Conservation (phyloP, 2,329 filamentous ascomycete genomes). For the Pseudohalonectria lignicola region DNA sequence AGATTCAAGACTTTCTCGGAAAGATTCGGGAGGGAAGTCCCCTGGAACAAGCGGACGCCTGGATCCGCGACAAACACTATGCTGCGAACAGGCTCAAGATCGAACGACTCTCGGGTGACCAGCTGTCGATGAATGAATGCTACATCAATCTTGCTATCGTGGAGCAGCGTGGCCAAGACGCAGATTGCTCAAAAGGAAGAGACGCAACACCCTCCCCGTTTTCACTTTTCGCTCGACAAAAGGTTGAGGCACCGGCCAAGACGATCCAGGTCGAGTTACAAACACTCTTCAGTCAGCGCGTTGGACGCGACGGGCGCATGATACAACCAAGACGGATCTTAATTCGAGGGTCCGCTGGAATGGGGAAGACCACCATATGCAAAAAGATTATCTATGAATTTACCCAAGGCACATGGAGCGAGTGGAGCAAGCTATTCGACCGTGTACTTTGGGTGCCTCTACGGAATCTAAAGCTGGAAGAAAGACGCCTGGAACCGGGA, state of each 20-base stretch:
- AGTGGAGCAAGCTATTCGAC: constrained; percentile 22
- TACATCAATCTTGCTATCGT: constrained; percentile 29
- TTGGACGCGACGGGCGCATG: constrained; percentile 4
- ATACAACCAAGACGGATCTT: constrained; percentile 18
- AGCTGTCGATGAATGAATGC: constrained; percentile 20
- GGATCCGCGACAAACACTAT: constrained; percentile 14
- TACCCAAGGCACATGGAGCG: constrained; percentile 11
- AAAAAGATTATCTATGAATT: constrained; percentile 28
- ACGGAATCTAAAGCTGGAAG: constrained; percentile 22
- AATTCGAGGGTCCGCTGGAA: constrained; percentile 23
- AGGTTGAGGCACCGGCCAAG: constrained; percentile 12
- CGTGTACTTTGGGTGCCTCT: constrained; percentile 27
- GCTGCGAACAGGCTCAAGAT: constrained; percentile 15
- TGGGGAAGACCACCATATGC: constrained; percentile 28
- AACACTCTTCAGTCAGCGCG: constrained; percentile 15
- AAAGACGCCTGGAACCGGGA: constrained; percentile 5
- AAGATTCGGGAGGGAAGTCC: constrained; percentile 8
- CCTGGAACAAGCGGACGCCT: constrained; percentile 10
- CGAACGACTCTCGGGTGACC: constrained; percentile 20
- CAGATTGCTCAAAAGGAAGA: constrained; percentile 4
- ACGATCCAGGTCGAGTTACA: constrained; percentile 12
- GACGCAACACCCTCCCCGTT: constrained; percentile 10
- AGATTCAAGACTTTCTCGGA: constrained; percentile 8
- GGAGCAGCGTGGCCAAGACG: constrained; percentile 10
- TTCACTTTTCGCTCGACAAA: constrained; percentile 16